Evolutionary conservation across 495 filamentous ascomycete species (phyloP), one percentile per base, ranked within the genome.

Genomic region (Staphylotrichum tortipilum): DNA sequence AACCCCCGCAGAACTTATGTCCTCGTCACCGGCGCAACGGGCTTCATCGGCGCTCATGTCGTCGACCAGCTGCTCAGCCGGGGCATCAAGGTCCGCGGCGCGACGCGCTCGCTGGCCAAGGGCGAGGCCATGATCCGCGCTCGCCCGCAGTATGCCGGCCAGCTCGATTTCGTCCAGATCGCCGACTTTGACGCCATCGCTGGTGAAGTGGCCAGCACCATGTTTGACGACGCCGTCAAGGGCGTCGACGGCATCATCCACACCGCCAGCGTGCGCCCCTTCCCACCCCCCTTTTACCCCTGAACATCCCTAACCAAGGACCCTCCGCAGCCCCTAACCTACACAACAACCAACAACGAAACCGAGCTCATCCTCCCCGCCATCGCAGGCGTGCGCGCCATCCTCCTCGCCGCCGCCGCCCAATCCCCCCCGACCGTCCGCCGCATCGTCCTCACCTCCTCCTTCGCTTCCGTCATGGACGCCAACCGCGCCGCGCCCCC

Each of bases 351-450:
- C 2, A 33, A 66, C 8, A 72, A 71, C 49, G 58, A 70, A 12
- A 56, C 76, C 1, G 60, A 67, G 15, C 75, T 88, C 34, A 61
- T 86, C 22, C 74, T 82, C 44, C 82, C 82, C 4, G 81, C 82
- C 0, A 74, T 84, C 58, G 81, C 80, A 56, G 83, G 84, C 26
- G 85, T 82, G 17, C 81, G 75, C 3, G 78, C 81, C n/a, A 75
- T 88, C 37, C 58, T 88, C 37, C 58, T 88, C 53, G 76, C 77
- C 41, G 83, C 66, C 68, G 62, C 70, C n/a, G 75, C 78, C 3
- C 21, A 2, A 53, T 0, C 61, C 64, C 17, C 53, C 66, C 22
- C 57, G 2, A 28, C 64, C 7, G 59, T 83, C 15, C 74, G 74
- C 51, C 60, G 75, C 1, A 58, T 82, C 22, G 78, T 82, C 3